Percentiles rank a stretch among this genome's conserved stretches.
These are phyloP conservation scores for Yarrowia deformans DNA, from an alignment of 805 yeast species.

Conservation along the genomic window DNA sequence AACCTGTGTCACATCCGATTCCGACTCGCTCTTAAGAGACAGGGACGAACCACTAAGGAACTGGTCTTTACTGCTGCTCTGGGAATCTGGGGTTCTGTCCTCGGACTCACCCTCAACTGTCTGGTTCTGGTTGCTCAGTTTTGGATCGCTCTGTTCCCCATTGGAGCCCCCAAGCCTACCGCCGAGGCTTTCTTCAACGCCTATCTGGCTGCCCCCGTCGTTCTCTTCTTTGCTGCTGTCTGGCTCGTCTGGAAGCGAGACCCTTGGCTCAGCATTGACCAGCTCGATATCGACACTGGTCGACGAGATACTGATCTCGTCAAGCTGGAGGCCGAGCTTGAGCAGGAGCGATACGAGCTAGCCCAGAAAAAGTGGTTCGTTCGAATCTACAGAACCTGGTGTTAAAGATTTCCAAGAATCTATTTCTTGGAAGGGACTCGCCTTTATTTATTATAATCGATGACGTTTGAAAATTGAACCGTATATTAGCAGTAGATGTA, in stretches of 20 bases:
- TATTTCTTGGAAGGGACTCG: background rate
- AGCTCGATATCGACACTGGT: constrained; percentile 69
- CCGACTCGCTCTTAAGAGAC: constrained; percentile 62
- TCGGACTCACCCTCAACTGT: constrained; percentile 63
- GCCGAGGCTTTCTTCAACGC: constrained; percentile 56
- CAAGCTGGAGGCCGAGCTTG: constrained; percentile 56
- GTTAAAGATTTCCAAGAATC: constrained; percentile 48
- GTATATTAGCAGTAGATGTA: background rate
- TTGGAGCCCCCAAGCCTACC: constrained; percentile 54
- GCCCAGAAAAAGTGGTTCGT: constrained; percentile 58
- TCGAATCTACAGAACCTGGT: constrained; percentile 57
- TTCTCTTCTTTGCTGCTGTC: constrained; percentile 55
- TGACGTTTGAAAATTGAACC: background rate
- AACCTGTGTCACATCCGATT: constrained; percentile 71
- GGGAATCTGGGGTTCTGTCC: constrained; percentile 68
- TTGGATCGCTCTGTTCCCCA: constrained; percentile 77
- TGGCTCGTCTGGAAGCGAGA: constrained; percentile 58
- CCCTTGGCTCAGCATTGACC: constrained; percentile 56
- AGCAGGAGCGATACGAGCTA: constrained; percentile 58
- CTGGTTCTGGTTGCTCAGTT: constrained; percentile 73
- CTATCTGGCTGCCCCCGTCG: constrained; percentile 57
- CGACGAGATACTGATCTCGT: constrained; percentile 60
- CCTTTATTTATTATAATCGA: constrained; percentile 11
- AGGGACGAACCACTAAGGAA: constrained; percentile 67
- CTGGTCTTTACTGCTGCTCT: constrained; percentile 66